phyloP scores from a whole-genome alignment of 2,329 filamentous ascomycete genomes.

The Macroventuria anomochaeta region DNA sequence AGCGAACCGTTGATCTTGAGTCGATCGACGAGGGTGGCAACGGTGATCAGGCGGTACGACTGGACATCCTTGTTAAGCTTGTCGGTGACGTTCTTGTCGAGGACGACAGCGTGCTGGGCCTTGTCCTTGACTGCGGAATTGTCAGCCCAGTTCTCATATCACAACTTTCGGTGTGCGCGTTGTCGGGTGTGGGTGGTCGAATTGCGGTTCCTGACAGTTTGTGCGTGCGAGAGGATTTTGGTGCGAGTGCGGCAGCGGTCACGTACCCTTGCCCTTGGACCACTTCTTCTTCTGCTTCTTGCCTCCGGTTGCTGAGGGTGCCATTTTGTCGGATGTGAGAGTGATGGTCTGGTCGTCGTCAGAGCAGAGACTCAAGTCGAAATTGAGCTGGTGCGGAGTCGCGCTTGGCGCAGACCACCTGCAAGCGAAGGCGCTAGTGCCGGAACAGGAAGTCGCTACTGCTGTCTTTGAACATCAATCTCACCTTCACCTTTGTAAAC shows the following conservation, averaged over 20 bases:
- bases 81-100: conserved; percentile 97
- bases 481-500: neutral
- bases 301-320: conserved; percentile 67
- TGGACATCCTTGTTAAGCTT: conserved; percentile 99
- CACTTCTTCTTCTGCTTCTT: conserved; percentile 88
- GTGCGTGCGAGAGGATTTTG: conserved; percentile 14
- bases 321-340: conserved; percentile 21
- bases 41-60: conserved; percentile 99
- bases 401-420: conserved; percentile 1
- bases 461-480: neutral
- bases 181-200: conserved; percentile 5
- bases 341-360: conserved; percentile 9
- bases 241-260: conserved; percentile 26
- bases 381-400: conserved; percentile 10
- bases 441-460: neutral
- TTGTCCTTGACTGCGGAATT: conserved; percentile 93
- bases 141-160: conserved; percentile 33
- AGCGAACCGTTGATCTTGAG: conserved; percentile 99
- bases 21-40: conserved; percentile 97
- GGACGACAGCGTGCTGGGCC: conserved; percentile 98
- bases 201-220: neutral
- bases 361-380: conserved; percentile 2
- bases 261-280: conserved; percentile 68
- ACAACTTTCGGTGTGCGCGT: conserved; percentile 1
- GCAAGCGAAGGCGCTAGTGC: conserved; percentile 12